Conservation (phyloP, 1,284 basidiomycete species). For the Tilletia indica region DNA sequence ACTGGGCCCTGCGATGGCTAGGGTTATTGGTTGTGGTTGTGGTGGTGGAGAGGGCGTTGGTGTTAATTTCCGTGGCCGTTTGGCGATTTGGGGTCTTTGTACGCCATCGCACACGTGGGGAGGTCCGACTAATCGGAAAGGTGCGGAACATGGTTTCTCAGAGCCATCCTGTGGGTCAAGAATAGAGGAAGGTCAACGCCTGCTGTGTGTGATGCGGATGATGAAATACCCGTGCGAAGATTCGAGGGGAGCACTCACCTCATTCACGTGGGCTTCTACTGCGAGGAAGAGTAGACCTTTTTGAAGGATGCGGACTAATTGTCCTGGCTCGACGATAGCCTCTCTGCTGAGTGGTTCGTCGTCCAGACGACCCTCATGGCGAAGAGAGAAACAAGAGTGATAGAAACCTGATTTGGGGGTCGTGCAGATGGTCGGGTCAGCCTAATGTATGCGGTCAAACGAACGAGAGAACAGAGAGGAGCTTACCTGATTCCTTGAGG, state of each 20-base stretch:
- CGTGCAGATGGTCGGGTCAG: neutral
- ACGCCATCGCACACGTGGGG: constrained; percentile 49
- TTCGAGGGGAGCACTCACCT: constrained; percentile 22
- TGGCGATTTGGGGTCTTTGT: constrained; percentile 25
- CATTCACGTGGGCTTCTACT: constrained; percentile 45
- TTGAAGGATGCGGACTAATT: constrained; percentile 46
- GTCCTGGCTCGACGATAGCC: constrained; percentile 50
- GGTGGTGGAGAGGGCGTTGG: constrained; percentile 18
- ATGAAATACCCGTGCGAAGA: neutral
- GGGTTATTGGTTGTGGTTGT: neutral
- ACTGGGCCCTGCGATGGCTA: constrained; percentile 12
- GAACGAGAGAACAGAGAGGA: neutral
- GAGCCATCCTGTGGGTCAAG: constrained; percentile 34
- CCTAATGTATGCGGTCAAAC: neutral
- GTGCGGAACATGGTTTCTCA: constrained; percentile 46
- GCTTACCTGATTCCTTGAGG: constrained; percentile 49
- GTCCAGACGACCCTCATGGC: constrained; percentile 52
- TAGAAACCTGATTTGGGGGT: constrained; percentile 31
- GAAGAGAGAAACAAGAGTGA: constrained; percentile 48
- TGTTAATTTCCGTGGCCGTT: constrained; percentile 14
- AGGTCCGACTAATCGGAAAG: constrained; percentile 43
- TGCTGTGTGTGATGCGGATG: neutral
- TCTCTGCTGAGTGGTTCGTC: constrained; percentile 48
- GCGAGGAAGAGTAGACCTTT: constrained; percentile 52
- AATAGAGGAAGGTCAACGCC: neutral